A percentile compares a stretch with the other conserved stretches of the same genome.
These are phyloP conservation scores for Trichophyton equinum DNA, from an alignment of 2,329 filamentous ascomycete species.

Conservation along the genomic window DNA sequence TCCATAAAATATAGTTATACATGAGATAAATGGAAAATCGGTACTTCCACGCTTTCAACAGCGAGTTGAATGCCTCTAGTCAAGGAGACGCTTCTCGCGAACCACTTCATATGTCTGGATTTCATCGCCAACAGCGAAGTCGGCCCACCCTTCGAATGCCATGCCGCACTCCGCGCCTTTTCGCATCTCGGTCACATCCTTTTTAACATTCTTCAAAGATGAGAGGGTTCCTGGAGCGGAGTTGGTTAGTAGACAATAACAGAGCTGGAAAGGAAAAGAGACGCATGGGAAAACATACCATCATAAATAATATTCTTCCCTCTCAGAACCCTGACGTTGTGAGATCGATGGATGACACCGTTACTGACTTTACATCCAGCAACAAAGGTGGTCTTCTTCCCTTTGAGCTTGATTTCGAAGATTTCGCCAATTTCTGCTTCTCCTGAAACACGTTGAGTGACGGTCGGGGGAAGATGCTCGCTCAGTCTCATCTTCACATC, in stretches of 20 bases:
- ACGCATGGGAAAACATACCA: slow-evolving; percentile 46
- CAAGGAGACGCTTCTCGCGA: slow-evolving; percentile 48
- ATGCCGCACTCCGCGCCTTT: slow-evolving; percentile 94
- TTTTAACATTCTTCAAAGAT: slow-evolving; percentile 83
- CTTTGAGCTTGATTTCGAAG: slow-evolving; percentile 72
- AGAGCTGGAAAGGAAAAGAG: too few relatives aligned
- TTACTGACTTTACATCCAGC: slow-evolving; percentile 83
- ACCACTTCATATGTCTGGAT: slow-evolving; percentile 80
- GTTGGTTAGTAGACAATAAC: neutral
- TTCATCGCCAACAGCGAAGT: slow-evolving; percentile 67
- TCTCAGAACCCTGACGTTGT: slow-evolving; percentile 60
- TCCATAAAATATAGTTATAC: neutral
- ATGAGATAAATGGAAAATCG: neutral
- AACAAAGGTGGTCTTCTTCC: slow-evolving; percentile 57
- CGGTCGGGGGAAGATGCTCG: slow-evolving; percentile 52
- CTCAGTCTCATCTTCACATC: slow-evolving; percentile 48
- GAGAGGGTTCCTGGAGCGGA: slow-evolving; percentile 54
- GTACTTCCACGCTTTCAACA: slow-evolving; percentile 5
- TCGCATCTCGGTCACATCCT: slow-evolving; percentile 75
- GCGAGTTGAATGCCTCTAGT: slow-evolving; percentile 17
- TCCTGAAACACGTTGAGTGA: slow-evolving; percentile 61
- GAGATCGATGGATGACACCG: slow-evolving; percentile 53
- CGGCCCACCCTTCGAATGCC: slow-evolving; percentile 66
- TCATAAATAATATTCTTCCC: slow-evolving; percentile 61
- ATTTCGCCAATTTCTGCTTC: slow-evolving; percentile 76